Conservation (phyloP, 2,329 filamentous ascomycete genomes). For the Exophiala sp. region DNA sequence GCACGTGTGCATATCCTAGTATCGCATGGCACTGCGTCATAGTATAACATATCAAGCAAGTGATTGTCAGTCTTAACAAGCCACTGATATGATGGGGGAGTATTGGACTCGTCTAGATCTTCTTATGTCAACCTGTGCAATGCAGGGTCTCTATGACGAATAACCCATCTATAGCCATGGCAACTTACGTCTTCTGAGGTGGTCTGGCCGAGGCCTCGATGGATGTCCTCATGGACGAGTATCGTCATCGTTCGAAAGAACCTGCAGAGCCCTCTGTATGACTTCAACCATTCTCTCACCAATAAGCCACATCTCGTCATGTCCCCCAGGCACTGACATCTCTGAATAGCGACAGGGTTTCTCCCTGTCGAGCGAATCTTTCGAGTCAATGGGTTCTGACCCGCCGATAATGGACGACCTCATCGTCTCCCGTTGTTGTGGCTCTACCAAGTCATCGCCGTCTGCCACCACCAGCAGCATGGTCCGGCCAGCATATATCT, state of each 20-base stretch:
- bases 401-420: background rate
- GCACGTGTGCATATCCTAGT: no score
- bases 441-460: constrained; percentile 5
- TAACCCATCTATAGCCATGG: no score
- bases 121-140: no score
- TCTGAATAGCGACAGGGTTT: background rate
- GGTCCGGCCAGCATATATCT: background rate
- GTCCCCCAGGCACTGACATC: constrained; percentile 1
- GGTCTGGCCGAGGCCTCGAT: background rate
- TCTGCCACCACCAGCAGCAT: background rate
- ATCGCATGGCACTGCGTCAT: no score
- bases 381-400: background rate
- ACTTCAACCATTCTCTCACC: constrained; percentile 1
- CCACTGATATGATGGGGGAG: no score
- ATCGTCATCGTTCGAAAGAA: background rate
- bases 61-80: no score
- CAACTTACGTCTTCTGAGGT: background rate
- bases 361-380: background rate
- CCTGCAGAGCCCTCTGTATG: background rate
- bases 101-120: no score
- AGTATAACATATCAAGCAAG: no score
- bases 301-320: constrained; percentile 7
- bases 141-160: no score
- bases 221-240: background rate
- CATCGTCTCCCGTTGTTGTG: constrained; percentile 1